Percentiles rank a stretch among this genome's conserved stretches.
These are phyloP conservation scores for Madurella mycetomatis DNA, from an alignment of 2,329 filamentous ascomycete genomes.

Conservation along the genomic window DNA sequence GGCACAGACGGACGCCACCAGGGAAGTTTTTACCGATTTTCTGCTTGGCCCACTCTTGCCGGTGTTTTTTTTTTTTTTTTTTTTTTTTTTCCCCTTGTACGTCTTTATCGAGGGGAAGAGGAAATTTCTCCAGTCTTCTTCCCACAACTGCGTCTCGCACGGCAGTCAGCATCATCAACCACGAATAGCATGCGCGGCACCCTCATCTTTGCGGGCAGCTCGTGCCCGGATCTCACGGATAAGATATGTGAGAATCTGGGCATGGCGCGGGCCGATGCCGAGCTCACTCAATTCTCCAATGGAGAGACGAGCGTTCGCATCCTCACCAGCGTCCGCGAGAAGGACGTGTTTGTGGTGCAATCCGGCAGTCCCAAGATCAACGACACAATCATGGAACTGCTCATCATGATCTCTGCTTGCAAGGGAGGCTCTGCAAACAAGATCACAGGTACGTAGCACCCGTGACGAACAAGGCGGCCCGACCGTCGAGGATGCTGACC, in stretches of 20 bases:
- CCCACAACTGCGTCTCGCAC: not conserved
- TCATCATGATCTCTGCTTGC: constrained; percentile 99
- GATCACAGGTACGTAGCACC: constrained; percentile 69
- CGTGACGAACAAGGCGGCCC: not conserved
- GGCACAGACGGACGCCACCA: too few species aligned
- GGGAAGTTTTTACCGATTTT: not conserved
- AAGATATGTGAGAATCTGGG: constrained; percentile 66
- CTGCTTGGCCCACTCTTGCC: not conserved
- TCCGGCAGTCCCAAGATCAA: constrained; percentile 95
- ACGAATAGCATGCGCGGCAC: constrained; percentile 56
- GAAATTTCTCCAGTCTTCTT: constrained; percentile 13
- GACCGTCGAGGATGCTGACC: constrained; percentile 8
- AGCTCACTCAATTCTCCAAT: constrained; percentile 68
- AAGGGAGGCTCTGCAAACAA: constrained; percentile 96
- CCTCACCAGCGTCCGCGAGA: constrained; percentile 78
- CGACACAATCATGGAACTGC: constrained; percentile 97
- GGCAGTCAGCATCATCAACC: constrained; percentile 23
- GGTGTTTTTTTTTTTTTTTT: not conserved
- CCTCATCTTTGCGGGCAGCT: constrained; percentile 64
- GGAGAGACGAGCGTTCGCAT: constrained; percentile 68
- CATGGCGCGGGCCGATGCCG: constrained; percentile 59
- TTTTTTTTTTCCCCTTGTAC: too few species aligned
- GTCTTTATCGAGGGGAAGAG: constrained; percentile 2
- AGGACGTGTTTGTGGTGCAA: constrained; percentile 98
- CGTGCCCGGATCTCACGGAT: constrained; percentile 59